A percentile compares a stretch with the other conserved stretches of the same genome.
These are phyloP conservation scores for Vitellaria paradoxa DNA, from an alignment of 179 eudicot species.

Conservation along the genomic window DNA sequence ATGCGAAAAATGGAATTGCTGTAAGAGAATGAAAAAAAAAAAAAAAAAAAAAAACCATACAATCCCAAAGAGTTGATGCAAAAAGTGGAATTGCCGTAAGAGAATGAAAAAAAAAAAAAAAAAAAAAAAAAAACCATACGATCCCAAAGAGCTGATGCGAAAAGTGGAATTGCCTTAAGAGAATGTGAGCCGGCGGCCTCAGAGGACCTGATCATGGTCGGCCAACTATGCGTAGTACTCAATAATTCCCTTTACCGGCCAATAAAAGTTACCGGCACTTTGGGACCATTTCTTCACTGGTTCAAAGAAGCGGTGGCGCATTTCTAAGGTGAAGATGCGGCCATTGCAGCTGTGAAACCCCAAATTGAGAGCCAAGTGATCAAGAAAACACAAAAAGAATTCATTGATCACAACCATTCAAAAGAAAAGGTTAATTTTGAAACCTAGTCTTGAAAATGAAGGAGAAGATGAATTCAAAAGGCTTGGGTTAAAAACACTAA, in stretches of 20 bases:
- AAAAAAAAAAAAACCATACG: constrained; percentile 33
- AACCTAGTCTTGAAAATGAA: constrained; percentile 1
- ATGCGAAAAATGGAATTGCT: constrained; percentile 78
- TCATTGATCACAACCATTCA: constrained; percentile 4
- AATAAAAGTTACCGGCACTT: constrained; percentile 17
- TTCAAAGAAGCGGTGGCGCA: constrained; percentile 92
- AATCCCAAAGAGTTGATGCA: too few species aligned
- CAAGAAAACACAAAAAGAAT: constrained; percentile 17
- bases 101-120: too few species aligned
- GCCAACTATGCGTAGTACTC: constrained; percentile 55
- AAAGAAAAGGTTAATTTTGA: background rate
- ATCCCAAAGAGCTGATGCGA: constrained; percentile 77
- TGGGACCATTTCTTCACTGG: constrained; percentile 45
- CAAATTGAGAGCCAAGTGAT: constrained; percentile 14
- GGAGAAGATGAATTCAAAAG: background rate
- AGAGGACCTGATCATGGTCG: constrained; percentile 39
- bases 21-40: constrained; percentile 63
- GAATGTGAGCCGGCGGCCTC: constrained; percentile 68
- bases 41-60: too few species aligned
- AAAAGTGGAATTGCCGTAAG: too few species aligned
- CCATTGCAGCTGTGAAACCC: constrained; percentile 11
- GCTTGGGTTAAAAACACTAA: too few species aligned
- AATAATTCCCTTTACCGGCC: constrained; percentile 58
- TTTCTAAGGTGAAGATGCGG: constrained; percentile 49
- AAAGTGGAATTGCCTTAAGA: constrained; percentile 73